Evolutionary conservation across 2,329 filamentous ascomycete genomes (phyloP), one percentile per base, ranked within the genome.

Genomic region (Sarocladiaceae sp.): DNA sequence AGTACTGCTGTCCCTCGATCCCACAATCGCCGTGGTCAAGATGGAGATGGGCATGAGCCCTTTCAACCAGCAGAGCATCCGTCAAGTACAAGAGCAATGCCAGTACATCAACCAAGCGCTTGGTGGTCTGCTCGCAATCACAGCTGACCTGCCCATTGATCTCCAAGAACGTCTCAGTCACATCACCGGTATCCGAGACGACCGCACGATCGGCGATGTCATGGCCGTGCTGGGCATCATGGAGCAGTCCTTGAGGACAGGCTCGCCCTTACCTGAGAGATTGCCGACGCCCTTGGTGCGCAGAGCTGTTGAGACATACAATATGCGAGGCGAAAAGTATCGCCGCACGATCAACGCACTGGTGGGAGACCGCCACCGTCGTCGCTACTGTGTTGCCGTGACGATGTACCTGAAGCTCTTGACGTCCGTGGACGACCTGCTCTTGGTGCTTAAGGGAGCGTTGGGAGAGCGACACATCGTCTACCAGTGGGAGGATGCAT

Each of bases 141-240:
- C 47, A 49, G 58, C 50, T 27, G 63, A 40, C 16, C 51, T 76
- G 0, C 66, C 72, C 0, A 53, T 56, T 2, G 51, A 64, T 1
- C 58, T 72, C 2, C 70, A 70, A 33, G 50, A 55, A 2, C 63
- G 67, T 0, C 58, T 76, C 0, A 56, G 61, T 0, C 57, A 50
- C 1, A 53, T 58, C 1, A 58, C 59, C 0, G 70, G 71, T 1
- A 53, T 73, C 1, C 51, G 67, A 1, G 65, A 71, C 23, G 64
- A 72, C 13, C 55, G 58, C 2, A 58, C 58, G n/a, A 66, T 76
- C 9, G 70, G 67, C 3, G 71, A 74, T 21, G 50, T 72, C 42
- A 76, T 75, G 72, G 68, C 69, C 1, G 69, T 74, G 2, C 51
- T 76, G 1, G 59, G 57, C 1, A 62, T 74, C 3, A 53, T 72